These are phyloP conservation scores for Neospermospora avenae DNA, from an alignment of 2,329 filamentous ascomycete genomes.

Conservation along the genomic window DNA sequence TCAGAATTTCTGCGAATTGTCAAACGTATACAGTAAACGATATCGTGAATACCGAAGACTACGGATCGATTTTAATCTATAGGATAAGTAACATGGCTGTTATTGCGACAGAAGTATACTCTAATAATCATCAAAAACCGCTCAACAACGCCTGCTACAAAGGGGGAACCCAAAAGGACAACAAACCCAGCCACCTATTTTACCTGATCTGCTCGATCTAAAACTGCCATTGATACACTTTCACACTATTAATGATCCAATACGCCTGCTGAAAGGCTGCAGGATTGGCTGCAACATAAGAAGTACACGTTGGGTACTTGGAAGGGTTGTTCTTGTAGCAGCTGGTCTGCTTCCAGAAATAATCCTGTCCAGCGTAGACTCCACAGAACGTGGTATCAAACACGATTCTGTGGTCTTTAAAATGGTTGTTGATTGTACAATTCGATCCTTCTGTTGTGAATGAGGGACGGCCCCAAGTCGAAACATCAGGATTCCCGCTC, in stretches of 20 bases:
- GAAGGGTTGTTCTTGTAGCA: constrained; percentile 50
- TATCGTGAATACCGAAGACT: no score
- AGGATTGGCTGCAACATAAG: constrained; percentile 31
- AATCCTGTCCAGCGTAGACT: constrained; percentile 45
- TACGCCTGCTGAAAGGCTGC: constrained; percentile 23
- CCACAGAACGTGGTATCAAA: constrained; percentile 77
- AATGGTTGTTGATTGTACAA: constrained; percentile 65
- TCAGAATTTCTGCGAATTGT: no score
- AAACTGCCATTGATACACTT: constrained; percentile 25
- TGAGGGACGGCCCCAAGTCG: constrained; percentile 63
- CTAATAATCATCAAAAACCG: background rate
- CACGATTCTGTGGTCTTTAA: constrained; percentile 68
- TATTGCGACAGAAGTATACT: no score
- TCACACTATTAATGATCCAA: constrained; percentile 31
- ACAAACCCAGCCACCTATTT: background rate
- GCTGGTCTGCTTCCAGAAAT: constrained; percentile 51
- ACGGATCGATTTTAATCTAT: no score
- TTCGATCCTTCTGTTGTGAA: constrained; percentile 57
- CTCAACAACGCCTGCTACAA: background rate
- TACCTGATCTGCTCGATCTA: background rate
- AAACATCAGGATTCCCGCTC: constrained; percentile 54
- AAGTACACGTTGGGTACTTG: constrained; percentile 23
- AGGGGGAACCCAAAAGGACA: background rate
- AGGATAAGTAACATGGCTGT: no score
- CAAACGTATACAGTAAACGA: no score